phyloP scores from a whole-genome alignment of 306 rosid genomes.

The Prinsepia uniflora region DNA sequence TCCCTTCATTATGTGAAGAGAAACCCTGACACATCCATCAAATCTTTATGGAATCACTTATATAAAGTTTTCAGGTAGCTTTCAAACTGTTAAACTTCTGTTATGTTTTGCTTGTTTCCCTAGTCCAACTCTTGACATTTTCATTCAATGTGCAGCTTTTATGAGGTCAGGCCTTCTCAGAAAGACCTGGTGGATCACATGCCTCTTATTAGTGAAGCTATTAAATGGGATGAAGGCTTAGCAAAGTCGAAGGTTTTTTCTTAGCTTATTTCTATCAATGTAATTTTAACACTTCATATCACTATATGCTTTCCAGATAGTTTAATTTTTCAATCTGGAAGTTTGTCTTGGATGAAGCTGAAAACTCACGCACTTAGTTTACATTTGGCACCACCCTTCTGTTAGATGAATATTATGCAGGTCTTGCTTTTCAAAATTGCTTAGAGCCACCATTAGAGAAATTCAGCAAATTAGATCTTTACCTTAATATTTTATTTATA shows the following conservation, averaged over 20 bases:
- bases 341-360: neutral
- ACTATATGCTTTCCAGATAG: neutral
- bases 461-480: neutral
- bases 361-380: neutral
- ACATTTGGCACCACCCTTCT: neutral
- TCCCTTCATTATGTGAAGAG: slow-evolving; percentile 51
- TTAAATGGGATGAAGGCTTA: slow-evolving; percentile 33
- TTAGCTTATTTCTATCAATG: slow-evolving; percentile 13
- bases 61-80: slow-evolving; percentile 62
- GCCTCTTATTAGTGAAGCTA: slow-evolving; percentile 38
- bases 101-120: slow-evolving; percentile 1
- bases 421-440: neutral
- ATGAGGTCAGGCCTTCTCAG: slow-evolving; percentile 41
- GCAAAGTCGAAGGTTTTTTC: slow-evolving; percentile 60
- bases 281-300: neutral
- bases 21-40: slow-evolving; percentile 55
- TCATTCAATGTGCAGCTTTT: slow-evolving; percentile 43
- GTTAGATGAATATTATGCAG: neutral
- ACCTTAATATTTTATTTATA: neutral
- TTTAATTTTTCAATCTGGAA: too few species aligned
- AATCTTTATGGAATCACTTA: slow-evolving; percentile 66
- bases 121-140: slow-evolving; percentile 11
- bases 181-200: slow-evolving; percentile 41
- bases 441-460: neutral
- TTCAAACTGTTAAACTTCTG: slow-evolving; percentile 8